Evolutionary conservation across 176 grass and related monocot species (phyloP).

Genomic region (Avena sativa): DNA sequence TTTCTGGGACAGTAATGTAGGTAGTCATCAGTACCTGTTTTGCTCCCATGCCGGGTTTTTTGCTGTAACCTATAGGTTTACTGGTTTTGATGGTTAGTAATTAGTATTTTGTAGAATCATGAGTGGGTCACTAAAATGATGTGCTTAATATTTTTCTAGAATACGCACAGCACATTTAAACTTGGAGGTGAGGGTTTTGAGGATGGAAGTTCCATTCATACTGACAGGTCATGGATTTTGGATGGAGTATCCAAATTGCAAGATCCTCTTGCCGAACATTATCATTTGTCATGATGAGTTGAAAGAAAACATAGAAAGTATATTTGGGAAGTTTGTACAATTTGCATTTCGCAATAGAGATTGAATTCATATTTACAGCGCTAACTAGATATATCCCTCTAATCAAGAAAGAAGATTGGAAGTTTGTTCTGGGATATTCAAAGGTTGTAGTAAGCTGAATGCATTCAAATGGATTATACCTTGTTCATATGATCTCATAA

Average conservation of each 20-base stretch:
- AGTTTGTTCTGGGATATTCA: not conserved
- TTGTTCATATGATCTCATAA: slow-evolving; percentile 16
- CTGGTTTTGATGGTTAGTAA: not conserved
- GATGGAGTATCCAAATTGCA: not conserved
- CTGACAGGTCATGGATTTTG: not conserved
- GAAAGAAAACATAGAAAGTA: not conserved
- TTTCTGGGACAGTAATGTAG: not conserved
- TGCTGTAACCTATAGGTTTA: not conserved
- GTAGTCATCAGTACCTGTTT: not conserved
- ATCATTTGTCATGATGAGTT: not conserved
- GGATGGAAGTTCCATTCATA: not conserved
- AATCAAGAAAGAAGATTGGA: not conserved
- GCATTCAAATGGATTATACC: not conserved
- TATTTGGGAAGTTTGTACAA: not conserved
- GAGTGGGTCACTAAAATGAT: not conserved
- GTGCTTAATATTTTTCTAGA: not conserved
- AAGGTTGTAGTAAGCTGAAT: not conserved
- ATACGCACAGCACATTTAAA: not conserved
- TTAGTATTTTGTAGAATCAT: not conserved
- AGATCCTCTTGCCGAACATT: not conserved
- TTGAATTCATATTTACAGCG: not conserved
- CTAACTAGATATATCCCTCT: not conserved
- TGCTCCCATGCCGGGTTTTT: not conserved
- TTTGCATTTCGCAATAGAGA: not conserved
- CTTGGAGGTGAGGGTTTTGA: not conserved